Conservation (phyloP, 2,329 filamentous ascomycete genomes). For the Stemphylium vesicarium region DNA sequence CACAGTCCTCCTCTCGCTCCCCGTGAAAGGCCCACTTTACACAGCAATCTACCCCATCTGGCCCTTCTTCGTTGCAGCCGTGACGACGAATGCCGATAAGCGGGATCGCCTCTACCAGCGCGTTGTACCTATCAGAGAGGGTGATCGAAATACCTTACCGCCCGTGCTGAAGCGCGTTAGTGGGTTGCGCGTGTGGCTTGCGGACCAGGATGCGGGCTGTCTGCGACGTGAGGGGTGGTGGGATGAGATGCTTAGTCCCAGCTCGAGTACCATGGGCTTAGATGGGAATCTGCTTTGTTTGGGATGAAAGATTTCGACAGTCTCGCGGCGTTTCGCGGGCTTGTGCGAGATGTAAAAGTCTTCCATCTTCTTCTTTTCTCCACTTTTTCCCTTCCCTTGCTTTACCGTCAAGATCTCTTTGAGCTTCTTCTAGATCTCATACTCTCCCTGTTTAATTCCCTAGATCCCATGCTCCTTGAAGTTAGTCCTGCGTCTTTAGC, state of each 20-base stretch:
- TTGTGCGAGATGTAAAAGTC: too few relatives aligned
- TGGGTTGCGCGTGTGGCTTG: conserved; percentile 40
- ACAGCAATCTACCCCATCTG: conserved; percentile 44
- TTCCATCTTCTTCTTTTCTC: too few relatives aligned
- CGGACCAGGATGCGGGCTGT: conserved; percentile 32
- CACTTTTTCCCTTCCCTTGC: too few relatives aligned
- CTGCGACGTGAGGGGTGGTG: conserved; percentile 39
- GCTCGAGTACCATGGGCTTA: background rate
- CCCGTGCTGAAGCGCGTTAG: conserved; percentile 40
- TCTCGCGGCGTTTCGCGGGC: too few relatives aligned
- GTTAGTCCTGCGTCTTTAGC: too few relatives aligned
- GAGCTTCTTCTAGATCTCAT: too few relatives aligned
- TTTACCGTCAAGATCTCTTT: too few relatives aligned
- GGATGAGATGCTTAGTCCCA: conserved; percentile 40
- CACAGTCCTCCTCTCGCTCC: conserved; percentile 33
- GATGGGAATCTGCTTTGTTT: background rate
- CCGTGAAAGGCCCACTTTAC: conserved; percentile 41
- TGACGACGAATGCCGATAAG: conserved; percentile 41
- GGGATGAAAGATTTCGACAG: background rate
- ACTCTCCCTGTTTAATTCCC: too few relatives aligned
- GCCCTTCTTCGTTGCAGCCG: conserved; percentile 43
- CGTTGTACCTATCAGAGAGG: conserved; percentile 40
- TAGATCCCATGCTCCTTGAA: too few relatives aligned
- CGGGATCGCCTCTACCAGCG: conserved; percentile 40
- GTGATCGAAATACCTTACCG: conserved; percentile 41